Evolutionary conservation across 345 rosid genomes (phyloP), one percentile per base, ranked within the genome.

Genomic region (Salix dunnii): DNA sequence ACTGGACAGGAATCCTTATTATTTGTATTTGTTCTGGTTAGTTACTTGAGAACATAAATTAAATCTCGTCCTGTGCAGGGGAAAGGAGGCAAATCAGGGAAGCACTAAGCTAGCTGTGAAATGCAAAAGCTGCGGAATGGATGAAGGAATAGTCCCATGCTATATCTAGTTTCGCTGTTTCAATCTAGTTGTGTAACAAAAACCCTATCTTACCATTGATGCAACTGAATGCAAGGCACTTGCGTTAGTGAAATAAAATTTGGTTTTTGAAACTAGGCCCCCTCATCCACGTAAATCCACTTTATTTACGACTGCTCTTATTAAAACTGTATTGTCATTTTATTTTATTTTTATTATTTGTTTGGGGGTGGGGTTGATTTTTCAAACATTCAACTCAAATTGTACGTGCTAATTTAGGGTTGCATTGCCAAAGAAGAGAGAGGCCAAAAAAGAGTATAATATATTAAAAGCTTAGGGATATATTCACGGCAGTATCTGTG

Each of bases 11-110:
- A 27, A 6, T 66, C 18, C 42, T 8, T 14, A 20, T 10, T 35
- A 25, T 17, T 72, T 13, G 20, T 27, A 6, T 31, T 31, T n/a
- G 2, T 53, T 35, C 2, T 33, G 4, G 6, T 23, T 25, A 33
- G 36, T 9, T 35, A 28, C 5, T 17, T 40, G 13, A 1, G 30
- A 17, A 31, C 61, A 6, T 43, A 3, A 66, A 35, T 10, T 43
- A 3, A 66, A 35, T 10, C 21, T 38, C 1, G 18, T 40, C 20
- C 49, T 55, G 25, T 68, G 40, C 18, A 81, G 81, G 75, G 76
- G 27, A 74, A 69, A 74, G 76, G 80, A 28, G 61, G 76, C 63
- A 81, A 81, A 66, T 65, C 84, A 62, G 78, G 64, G 31, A 74
- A 74, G 75, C 66, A 68, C 33, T 72, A n/a, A 35, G 17, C 77